Base-by-base conservation (phyloP, 73 alveolate genomes). In the Symbiodinium natans region DNA sequence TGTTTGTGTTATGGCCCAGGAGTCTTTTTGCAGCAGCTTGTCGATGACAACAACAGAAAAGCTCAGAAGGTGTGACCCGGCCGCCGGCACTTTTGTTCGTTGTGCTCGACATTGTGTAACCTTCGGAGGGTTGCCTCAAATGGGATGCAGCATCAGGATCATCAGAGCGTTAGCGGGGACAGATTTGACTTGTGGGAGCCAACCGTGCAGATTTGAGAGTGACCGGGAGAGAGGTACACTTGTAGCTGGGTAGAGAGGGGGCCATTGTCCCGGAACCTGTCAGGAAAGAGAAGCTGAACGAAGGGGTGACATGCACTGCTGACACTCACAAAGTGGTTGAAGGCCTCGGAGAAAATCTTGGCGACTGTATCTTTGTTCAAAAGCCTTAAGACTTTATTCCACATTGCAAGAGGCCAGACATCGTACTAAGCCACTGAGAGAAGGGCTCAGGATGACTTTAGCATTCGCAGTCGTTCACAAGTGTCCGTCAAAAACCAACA, bases 261-360 rank as follows among this genome's bases (percentile, higher is more conserved):
- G n/a, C n/a, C n/a, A n/a, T n/a, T n/a, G n/a, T n/a, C n/a, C n/a
- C n/a, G 86, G 25, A 41, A 0, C 25, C 31, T 75, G 46, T 33
- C 1, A 87, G 94, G 94, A 56, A n/a, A 40, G 94, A 87, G 33
- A 87, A 87, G 94, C 85, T 87, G 85, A 56, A 87, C 1, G 86
- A 87, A 59, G 94, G 94, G 34, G 94, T 87, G 39, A 87, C 94
- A 52, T 87, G 94, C 85, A 87, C 94, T 6, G 84, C 94, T 21
- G 94, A 87, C 39, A 87, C 94, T 39, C 94, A 87, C 94, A 87
- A 87, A 29, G 94, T 85, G 21, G 94, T 87, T 3, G 94, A 87
- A 63, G 94, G 94, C 43, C 41, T 1, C 36, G 6, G 33, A 59
- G n/a, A n/a, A n/a, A 59, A 10, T 13, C 6, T 46, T 46, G 59